Evolutionary conservation across 495 filamentous ascomycete species (phyloP), one percentile per base, ranked within the genome.

Genomic region (Hypoxylon perforatum): DNA sequence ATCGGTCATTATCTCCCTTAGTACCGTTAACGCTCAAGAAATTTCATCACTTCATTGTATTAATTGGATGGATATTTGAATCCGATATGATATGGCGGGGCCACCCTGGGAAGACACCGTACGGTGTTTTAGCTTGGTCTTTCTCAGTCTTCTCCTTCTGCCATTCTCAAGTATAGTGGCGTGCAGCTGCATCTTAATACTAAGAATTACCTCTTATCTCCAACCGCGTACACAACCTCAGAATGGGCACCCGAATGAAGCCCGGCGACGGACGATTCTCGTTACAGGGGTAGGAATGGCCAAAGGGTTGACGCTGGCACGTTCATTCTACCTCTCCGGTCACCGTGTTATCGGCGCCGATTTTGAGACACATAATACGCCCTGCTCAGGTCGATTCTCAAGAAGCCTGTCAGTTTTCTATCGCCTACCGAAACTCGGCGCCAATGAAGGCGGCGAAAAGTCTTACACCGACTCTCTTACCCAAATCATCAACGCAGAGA

Each of bases 291-390:
- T 92, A 1, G 82, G 85, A 35, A 92, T 90, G 75, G 74, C 82
- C 17, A 90, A 91, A 69, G 90, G 89, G 25, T 78, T 93, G 0
- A 73, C 78, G 0, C 65, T 94, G 3, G 89, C 90, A n/a, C 85
- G 91, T 15, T 68, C 84, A 7, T 92, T 92, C 77, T 80, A 88
- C 61, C 70, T 81, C 33, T 81, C 86, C 1, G 88, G 90, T 7
- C 90, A 93, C 74, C 80, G 81, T 30, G 90, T 93, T 38, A 84
- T 94, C 33, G 91, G 91, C 4, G 89, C 88, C 3, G 90, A 92
- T 69, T 85, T 91, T 47, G 80, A 84, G 25, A 80, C 82, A n/a
- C 46, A 61, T 17, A 50, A 67, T 33, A 75, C 80, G 12, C 75
- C 73, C 0, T 74, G 63, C 60, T 73, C 70, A 0, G 83, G 81